Conservation (phyloP, 164 flowering plant species). For the Magnolia kwangsiensis region DNA sequence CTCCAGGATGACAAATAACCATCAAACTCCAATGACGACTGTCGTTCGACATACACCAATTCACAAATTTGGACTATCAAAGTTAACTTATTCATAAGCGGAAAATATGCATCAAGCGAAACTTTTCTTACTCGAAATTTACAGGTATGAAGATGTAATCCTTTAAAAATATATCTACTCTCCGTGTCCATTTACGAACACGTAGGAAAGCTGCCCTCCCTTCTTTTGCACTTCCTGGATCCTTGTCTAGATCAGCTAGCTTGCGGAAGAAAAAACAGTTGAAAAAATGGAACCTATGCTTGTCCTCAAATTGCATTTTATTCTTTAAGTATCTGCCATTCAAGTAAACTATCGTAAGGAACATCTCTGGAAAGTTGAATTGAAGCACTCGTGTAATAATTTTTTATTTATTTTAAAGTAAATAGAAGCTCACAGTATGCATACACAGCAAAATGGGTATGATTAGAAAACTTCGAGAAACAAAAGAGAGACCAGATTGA, state of each 20-base stretch:
- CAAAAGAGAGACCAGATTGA: not conserved
- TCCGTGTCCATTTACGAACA: conserved; percentile 35
- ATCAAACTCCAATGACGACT: conserved; percentile 97
- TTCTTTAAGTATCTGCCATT: conserved; percentile 68
- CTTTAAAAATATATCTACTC: too few relatives aligned
- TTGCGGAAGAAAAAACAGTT: conserved; percentile 94
- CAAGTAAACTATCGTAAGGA: not conserved
- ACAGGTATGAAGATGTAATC: conserved; percentile 67
- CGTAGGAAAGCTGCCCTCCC: conserved; percentile 87
- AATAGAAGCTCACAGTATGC: not conserved
- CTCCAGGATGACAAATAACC: conserved; percentile 88
- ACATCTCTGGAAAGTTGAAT: not conserved
- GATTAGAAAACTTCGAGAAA: not conserved
- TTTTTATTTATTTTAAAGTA: not conserved
- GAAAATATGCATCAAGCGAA: not conserved
- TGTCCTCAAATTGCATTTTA: conserved; percentile 46
- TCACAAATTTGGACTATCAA: not conserved
- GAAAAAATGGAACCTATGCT: conserved; percentile 65
- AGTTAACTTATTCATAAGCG: not conserved
- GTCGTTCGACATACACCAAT: conserved; percentile 17
- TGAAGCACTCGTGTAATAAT: not conserved
- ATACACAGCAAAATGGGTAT: not conserved
- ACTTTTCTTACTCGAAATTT: conserved; percentile 69
- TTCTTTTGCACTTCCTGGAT: conserved; percentile 65
- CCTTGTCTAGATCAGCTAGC: conserved; percentile 82